Evolutionary conservation across 352 stramenopile genomes (phyloP), one percentile per base, ranked within the genome.

Genomic region (Phytophthora pluvialis): DNA sequence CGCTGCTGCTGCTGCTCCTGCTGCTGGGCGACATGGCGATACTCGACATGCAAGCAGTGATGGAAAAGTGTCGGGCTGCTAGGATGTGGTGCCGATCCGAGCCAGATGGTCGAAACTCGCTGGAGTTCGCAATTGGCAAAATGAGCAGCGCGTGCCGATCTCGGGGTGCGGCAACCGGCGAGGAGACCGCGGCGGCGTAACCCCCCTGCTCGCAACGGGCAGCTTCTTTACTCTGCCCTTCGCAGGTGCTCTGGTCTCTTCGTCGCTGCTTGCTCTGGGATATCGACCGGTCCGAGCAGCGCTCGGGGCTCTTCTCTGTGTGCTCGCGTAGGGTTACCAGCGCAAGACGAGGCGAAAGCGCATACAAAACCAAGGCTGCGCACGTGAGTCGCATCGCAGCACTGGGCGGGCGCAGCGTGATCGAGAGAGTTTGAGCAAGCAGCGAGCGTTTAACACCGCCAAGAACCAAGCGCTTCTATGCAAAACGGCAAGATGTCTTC

Each of bases 111-210:
- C 46, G 36, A 61, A 18, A 52, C 45, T 25, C 28, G 32, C 35
- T 50, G 56, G 36, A 47, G 15, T 29, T 62, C 15, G 64, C 65
- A 73, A 73, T 38, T 73, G 52, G 59, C 59, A 60, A 73, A 69
- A 73, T 73, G 65, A 69, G 59, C 65, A 73, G 58, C 58, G 33
- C 58, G 4, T 54, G 12, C 21, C 47, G 28, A 57, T 51, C 43
- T 62, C 31, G 46, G 33, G 43, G 35, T 57, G 55, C 35, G 38
- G 32, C 42, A 35, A 21, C 9, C 2, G 6, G 29, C 15, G 12
- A 3, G 36, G 32, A 32, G 32, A 21, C 13, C 3, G 54, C 57
- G 62, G 56, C 63, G 63, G 56, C 63, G 63, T 71, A 71, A 71
- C 64, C 40, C 36, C 16, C 15, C 12, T 38, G 16, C 47, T 43